phyloP scores from a whole-genome alignment of 1,284 basidiomycete species.

The Tranzscheliella williamsii region DNA sequence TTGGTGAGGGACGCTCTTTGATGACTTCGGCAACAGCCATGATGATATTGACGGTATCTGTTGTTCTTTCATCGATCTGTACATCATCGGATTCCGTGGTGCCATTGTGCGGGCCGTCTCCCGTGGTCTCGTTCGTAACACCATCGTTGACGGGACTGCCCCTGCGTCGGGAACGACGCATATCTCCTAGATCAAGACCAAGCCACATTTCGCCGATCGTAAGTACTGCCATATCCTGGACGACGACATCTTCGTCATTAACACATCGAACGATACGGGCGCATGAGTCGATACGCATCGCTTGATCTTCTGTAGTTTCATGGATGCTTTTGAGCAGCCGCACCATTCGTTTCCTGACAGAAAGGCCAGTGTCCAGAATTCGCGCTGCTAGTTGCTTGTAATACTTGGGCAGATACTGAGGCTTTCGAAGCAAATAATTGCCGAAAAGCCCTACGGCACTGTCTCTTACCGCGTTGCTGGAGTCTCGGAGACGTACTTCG shows the following conservation, averaged over 20 bases:
- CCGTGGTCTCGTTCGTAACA: neutral
- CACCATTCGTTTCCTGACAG: slow-evolving; percentile 90
- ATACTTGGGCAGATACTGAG: slow-evolving; percentile 80
- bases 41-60: slow-evolving; percentile 72
- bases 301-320: slow-evolving; percentile 67
- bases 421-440: slow-evolving; percentile 86
- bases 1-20: slow-evolving; percentile 76
- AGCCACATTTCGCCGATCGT: slow-evolving; percentile 90
- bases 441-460: slow-evolving; percentile 93
- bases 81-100: neutral
- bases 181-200: slow-evolving; percentile 28
- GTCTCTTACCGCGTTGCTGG: slow-evolving; percentile 89
- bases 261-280: slow-evolving; percentile 80
- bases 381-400: slow-evolving; percentile 82
- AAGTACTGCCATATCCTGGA: slow-evolving; percentile 83
- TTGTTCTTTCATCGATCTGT: slow-evolving; percentile 7
- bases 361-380: slow-evolving; percentile 87
- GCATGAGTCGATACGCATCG: slow-evolving; percentile 77
- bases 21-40: slow-evolving; percentile 81
- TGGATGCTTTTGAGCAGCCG: slow-evolving; percentile 87
- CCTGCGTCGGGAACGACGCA: slow-evolving; percentile 7
- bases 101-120: neutral
- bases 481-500: slow-evolving; percentile 83
- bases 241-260: slow-evolving; percentile 86
- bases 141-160: neutral